Percentiles rank a stretch among this genome's conserved stretches.
Conservation (phyloP, 2,329 filamentous ascomycete species). For the Phialophora chinensis region DNA sequence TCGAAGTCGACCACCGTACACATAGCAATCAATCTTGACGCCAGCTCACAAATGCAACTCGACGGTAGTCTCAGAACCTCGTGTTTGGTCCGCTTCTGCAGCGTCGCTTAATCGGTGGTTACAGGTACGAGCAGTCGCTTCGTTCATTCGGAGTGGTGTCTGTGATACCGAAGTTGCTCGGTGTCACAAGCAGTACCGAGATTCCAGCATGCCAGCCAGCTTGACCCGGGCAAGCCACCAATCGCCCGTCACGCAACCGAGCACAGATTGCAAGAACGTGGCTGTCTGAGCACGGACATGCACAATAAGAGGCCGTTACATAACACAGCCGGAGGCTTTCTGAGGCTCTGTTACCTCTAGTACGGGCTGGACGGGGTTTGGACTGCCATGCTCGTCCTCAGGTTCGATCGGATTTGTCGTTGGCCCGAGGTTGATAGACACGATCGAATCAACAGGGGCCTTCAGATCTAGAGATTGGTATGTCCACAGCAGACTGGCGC, state of each 20-base stretch:
- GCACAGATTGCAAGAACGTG: neutral
- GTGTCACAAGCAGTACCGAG: neutral
- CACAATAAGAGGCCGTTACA: neutral
- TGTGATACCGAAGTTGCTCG: neutral
- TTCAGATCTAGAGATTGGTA: neutral
- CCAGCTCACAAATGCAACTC: neutral
- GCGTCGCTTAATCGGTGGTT: neutral
- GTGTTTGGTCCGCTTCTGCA: neutral
- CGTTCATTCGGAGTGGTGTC: neutral
- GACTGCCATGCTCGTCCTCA: neutral
- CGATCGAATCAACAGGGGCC: slow-evolving; percentile 1
- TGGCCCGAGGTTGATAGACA: neutral
- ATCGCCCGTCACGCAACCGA: neutral
- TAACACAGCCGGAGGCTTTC: neutral
- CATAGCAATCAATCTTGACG: neutral
- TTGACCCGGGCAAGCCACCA: neutral
- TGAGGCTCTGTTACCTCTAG: neutral
- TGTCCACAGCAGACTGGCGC: neutral
- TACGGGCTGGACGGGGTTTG: neutral
- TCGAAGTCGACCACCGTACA: neutral
- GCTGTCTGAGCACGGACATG: neutral
- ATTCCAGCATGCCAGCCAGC: neutral
- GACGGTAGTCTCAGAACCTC: neutral
- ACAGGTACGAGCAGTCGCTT: neutral
- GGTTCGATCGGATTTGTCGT: neutral